These are phyloP conservation scores for Euptelea pleiosperma DNA, from an alignment of 164 flowering plant species.

Conservation along the genomic window DNA sequence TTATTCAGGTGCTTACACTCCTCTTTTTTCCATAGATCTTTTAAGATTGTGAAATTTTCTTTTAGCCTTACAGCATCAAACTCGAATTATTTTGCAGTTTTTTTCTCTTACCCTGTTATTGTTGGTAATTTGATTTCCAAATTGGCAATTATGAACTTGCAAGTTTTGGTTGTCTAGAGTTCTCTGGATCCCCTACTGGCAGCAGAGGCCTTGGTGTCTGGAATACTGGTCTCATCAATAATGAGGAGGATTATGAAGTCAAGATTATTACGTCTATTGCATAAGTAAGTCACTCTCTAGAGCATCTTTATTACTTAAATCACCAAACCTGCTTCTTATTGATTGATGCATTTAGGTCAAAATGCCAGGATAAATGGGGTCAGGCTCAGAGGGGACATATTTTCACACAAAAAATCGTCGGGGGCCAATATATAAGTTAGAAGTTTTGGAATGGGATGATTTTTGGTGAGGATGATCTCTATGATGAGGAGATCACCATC, in stretches of 20 bases:
- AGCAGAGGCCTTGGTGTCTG: slow-evolving; percentile 52
- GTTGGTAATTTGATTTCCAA: neutral
- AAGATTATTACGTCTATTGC: slow-evolving; percentile 35
- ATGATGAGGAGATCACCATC: too few species aligned
- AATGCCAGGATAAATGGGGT: too few species aligned
- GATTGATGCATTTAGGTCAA: too few species aligned
- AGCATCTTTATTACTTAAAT: slow-evolving; percentile 1
- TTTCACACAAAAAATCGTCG: too few species aligned
- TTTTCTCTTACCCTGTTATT: neutral
- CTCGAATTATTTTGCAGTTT: neutral
- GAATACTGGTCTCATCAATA: slow-evolving; percentile 41
- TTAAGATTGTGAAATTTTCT: neutral
- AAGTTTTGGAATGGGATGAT: too few species aligned
- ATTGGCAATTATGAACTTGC: neutral
- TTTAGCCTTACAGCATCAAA: neutral
- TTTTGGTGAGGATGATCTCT: too few species aligned
- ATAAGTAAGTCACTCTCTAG: slow-evolving; percentile 35
- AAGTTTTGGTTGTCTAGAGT: slow-evolving; percentile 39
- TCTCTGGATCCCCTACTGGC: slow-evolving; percentile 72
- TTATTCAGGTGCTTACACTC: slow-evolving; percentile 56
- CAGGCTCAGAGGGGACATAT: too few species aligned
- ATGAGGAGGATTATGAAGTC: slow-evolving; percentile 29
- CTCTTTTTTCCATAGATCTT: slow-evolving; percentile 5
- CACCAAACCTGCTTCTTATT: neutral
- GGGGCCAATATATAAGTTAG: too few species aligned